Evolutionary conservation across 148 eudicot species (phyloP), one percentile per base, ranked within the genome.

Genomic region (Camellia granthamiana): DNA sequence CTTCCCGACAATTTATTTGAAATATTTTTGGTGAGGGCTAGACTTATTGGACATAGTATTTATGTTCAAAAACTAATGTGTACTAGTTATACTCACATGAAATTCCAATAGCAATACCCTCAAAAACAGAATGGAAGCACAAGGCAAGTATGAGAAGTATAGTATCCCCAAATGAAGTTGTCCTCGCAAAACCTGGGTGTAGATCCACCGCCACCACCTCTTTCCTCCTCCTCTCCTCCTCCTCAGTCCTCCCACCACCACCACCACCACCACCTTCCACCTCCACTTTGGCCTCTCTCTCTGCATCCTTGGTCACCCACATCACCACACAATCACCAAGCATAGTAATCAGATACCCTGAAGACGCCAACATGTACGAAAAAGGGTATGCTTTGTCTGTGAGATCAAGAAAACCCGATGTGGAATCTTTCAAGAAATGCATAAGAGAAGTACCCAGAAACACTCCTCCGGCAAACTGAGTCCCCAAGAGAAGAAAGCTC

Each of bases 21-120:
- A 30, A 30, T 30, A 30, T 30, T 30, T 30, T 30, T 30, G 38
- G 38, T 30, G 38, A 30, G 38, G 38, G 1, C 38, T 30, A 30
- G 38, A 30, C 38, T 30, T 30, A 30, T 30, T 30, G 38, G 38
- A 30, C 38, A 30, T 30, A 30, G 38, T 30, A 30, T 30, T 30
- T 30, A 30, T 30, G 1, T 30, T 30, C 1, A 30, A 30, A 30
- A 30, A 30, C 38, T 30, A 30, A 30, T 30, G 38, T 30, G 38
- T 1, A 30, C 1, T 30, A 49, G 52, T 49, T 14, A 14, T 5
- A 41, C 54, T 78, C 85, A 92, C 98, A 90, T 81, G 98, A 85
- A 58, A 94, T 82, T 56, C 98, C 98, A 81, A 94, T 90, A 15
- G 93, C 97, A 73, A 92, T 90, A 54, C 98, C 97, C 85, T 92